Percentiles rank a stretch among this genome's conserved stretches.
These are phyloP conservation scores for Amaranthus tricolor DNA, from an alignment of 179 eudicot genomes.

Conservation along the genomic window DNA sequence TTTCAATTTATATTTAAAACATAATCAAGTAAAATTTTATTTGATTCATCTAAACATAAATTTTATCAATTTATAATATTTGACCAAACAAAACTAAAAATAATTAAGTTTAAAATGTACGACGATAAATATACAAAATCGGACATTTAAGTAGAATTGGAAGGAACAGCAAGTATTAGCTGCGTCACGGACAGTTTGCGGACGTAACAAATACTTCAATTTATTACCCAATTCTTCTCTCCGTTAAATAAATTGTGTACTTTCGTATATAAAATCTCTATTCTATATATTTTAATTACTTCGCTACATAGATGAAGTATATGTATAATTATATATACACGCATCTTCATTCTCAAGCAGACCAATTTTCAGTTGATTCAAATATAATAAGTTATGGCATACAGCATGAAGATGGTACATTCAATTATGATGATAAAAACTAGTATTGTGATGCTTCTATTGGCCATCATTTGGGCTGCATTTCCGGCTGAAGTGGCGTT, in stretches of 20 bases:
- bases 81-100: background rate
- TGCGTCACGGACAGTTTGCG: too few species aligned
- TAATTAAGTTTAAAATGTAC: background rate
- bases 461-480: background rate
- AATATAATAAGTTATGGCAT: background rate
- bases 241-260: too few species aligned
- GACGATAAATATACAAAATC: background rate
- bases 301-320: too few species aligned
- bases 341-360: background rate
- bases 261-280: too few species aligned
- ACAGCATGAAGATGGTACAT: background rate
- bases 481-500: constrained; percentile 2
- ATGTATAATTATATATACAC: background rate
- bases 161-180: too few species aligned
- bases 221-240: background rate
- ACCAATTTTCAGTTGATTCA: background rate
- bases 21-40: too few species aligned
- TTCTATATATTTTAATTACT: background rate
- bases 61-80: too few species aligned
- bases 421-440: constrained; percentile 1
- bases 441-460: background rate
- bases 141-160: too few species aligned
- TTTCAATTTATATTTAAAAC: too few species aligned
- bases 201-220: background rate
- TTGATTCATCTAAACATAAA: too few species aligned